A percentile compares a stretch with the other conserved stretches of the same genome.
Evolutionary conservation across 495 filamentous ascomycete species (phyloP).

Genomic region (Aspergillus ellipticus): DNA sequence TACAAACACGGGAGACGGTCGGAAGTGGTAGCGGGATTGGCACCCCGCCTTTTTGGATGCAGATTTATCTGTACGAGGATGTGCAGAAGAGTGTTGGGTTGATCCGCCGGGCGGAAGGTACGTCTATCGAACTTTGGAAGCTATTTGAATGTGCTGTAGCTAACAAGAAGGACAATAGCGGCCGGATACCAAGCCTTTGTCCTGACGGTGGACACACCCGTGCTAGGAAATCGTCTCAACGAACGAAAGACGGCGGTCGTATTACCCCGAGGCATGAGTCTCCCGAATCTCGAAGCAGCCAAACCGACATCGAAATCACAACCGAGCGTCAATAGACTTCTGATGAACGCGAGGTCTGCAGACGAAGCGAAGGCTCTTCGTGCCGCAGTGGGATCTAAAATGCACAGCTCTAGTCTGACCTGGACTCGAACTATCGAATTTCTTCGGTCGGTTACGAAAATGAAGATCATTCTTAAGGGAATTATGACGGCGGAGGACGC

Average conservation of each 20-base stretch:
- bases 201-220: constrained; percentile 64
- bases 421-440: not conserved
- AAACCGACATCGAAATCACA: not conserved
- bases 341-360: not conserved
- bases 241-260: constrained; percentile 49
- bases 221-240: constrained; percentile 61
- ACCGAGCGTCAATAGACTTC: not conserved
- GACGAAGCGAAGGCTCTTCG: not conserved
- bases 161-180: not conserved
- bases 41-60: not conserved
- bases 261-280: not conserved
- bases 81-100: not conserved
- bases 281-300: not conserved
- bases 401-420: not conserved
- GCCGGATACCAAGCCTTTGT: constrained; percentile 56
- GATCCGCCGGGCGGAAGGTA: not conserved
- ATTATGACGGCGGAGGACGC: constrained; percentile 63
- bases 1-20: constrained; percentile 39
- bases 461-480: not conserved
- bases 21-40: not conserved
- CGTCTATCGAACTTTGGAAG: too few species aligned
- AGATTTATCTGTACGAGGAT: not conserved
- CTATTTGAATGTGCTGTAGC: too few species aligned
- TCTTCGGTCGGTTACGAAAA: not conserved
- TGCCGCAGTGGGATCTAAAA: not conserved